Evolutionary conservation across 208 protist species (phyloP).

Genomic region (Lotmaria passim): DNA sequence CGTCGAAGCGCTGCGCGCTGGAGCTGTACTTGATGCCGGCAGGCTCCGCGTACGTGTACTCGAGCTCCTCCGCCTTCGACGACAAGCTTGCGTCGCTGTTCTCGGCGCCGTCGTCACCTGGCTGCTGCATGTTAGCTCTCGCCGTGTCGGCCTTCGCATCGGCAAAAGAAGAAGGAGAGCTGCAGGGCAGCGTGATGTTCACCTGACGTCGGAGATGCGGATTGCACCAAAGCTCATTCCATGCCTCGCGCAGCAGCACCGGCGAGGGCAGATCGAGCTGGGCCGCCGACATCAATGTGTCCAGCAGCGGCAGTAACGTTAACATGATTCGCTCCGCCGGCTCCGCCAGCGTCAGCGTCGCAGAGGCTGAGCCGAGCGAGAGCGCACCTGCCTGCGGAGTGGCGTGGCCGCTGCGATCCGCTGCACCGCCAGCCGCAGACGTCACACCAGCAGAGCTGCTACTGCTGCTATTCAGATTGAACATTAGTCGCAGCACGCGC

Average conservation of each 20-base stretch:
- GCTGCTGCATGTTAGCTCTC: too few species aligned
- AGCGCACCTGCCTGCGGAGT: neutral
- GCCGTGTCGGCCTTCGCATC: neutral
- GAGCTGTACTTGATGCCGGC: conserved; percentile 20
- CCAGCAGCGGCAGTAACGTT: conserved; percentile 37
- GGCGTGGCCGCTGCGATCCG: neutral
- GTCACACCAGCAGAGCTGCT: neutral
- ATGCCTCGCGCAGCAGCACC: conserved; percentile 63
- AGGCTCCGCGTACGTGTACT: conserved; percentile 15
- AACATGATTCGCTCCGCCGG: conserved; percentile 14
- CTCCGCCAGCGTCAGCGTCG: conserved; percentile 4
- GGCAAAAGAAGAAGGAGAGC: neutral
- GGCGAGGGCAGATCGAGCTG: conserved; percentile 39
- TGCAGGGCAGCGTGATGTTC: conserved; percentile 24
- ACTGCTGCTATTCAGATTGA: conserved; percentile 11
- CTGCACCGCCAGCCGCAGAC: neutral
- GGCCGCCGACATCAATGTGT: conserved; percentile 31
- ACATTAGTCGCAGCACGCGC: conserved; percentile 48
- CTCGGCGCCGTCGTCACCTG: neutral
- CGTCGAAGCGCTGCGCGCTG: conserved; percentile 14
- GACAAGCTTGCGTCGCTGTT: neutral
- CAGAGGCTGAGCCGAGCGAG: neutral
- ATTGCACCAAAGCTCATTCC: conserved; percentile 69
- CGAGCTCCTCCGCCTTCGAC: conserved; percentile 8
- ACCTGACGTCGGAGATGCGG: conserved; percentile 37